Evolutionary conservation across 108 stramenopile genomes (phyloP), one percentile per base, ranked within the genome.

Genomic region (Cyclostephanos invisitatus): DNA sequence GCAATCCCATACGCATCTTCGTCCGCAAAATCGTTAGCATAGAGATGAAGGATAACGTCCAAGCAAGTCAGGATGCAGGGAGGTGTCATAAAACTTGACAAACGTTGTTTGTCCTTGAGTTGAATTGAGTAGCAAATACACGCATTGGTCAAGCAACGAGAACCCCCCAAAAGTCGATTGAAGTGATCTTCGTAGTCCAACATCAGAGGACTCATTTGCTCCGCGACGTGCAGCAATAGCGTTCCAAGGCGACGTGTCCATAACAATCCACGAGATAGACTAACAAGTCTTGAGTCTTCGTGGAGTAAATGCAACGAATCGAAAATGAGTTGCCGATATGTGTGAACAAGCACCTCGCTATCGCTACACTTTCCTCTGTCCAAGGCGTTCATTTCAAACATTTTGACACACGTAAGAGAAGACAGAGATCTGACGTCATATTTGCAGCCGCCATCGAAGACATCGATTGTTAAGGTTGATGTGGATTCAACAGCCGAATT

Each of bases 271-370:
- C 65, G 66, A n/a, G 84, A 75, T 70, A 37, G 54, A 58, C 59
- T 47, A 54, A 65, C 51, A 24, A 95, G 76, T 47, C 89, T 86
- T 36, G 71, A 76, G 69, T 95, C 91, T 64, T 95, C 89, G 49
- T 88, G 89, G 20, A 95, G 61, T 8, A 85, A 68, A 66, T 91
- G 90, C 49, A 95, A 51, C 0, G 87, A 64, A 78, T 89, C 86
- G 74, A 92, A 91, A 47, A 95, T 67, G 0, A 50, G 55, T 11
- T 67, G 68, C 22, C 67, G 58, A 29, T 42, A 50, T 11, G 65
- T 18, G 37, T 32, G 51, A 42, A 37, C 72, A 67, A 60, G 68
- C 59, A 21, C 4, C 10, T 46, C 44, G 18, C 35, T 24, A 40
- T 63, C 32, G 44, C 36, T 21, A 29, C 3, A 15, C 51, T 18